Evolutionary conservation across 179 eudicot species (phyloP).

Genomic region (Patellifolia procumbens): DNA sequence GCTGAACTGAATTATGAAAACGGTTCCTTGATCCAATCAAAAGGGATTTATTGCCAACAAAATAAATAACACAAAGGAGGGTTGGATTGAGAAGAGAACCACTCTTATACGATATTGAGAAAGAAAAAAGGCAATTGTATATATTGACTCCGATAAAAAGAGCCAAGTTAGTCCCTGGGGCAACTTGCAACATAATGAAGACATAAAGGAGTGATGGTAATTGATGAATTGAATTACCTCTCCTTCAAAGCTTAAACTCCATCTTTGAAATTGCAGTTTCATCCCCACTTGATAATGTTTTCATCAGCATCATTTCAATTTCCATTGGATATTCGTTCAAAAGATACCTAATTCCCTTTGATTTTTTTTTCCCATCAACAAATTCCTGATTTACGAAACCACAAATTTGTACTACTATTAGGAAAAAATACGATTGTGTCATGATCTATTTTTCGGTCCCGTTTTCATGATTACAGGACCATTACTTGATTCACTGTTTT

Average conservation of each 20-base stretch:
- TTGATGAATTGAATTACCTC: background rate
- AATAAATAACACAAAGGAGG: too few species aligned
- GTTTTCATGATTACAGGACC: conserved; percentile 17
- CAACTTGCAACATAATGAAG: background rate
- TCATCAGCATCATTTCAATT: background rate
- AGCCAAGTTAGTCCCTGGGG: too few species aligned
- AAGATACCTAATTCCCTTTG: conserved; percentile 28
- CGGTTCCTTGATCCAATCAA: too few species aligned
- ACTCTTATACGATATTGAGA: too few species aligned
- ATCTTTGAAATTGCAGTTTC: conserved; percentile 18
- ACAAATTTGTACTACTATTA: conserved; percentile 8
- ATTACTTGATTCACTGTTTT: conserved; percentile 10
- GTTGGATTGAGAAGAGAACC: too few species aligned
- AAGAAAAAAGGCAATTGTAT: too few species aligned
- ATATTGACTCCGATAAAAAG: too few species aligned
- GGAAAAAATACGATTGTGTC: conserved; percentile 9
- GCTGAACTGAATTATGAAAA: too few species aligned
- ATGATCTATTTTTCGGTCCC: conserved; percentile 20
- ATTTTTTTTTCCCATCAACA: too few species aligned
- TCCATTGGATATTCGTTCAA: conserved; percentile 30
- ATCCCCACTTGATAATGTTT: conserved; percentile 27
- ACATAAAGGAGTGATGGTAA: background rate
- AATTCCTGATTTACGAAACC: background rate
- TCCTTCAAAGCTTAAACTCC: conserved; percentile 18
- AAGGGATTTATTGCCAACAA: too few species aligned